Evolutionary conservation across 805 yeast genomes (phyloP).

Genomic region (Maudiozyma barnettii): DNA sequence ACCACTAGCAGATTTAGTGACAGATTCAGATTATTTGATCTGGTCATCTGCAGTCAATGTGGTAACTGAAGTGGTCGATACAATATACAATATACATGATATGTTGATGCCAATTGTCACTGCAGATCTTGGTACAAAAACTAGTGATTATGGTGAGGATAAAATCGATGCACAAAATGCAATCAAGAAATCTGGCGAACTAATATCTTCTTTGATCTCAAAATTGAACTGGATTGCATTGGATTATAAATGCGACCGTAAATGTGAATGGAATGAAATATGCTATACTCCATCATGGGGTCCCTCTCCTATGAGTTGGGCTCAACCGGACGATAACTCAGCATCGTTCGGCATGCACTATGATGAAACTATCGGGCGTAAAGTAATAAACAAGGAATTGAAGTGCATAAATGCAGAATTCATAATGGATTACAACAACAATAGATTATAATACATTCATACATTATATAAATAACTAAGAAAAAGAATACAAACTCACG

Average conservation of each 20-base stretch:
- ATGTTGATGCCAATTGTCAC: constrained; percentile 21
- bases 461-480: neutral
- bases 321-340: constrained; percentile 7
- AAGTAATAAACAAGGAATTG: constrained; percentile 13
- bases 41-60: constrained; percentile 40
- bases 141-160: constrained; percentile 11
- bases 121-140: constrained; percentile 13
- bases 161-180: constrained; percentile 2
- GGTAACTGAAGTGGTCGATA: constrained; percentile 30
- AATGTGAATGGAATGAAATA: constrained; percentile 39
- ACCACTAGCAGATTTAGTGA: constrained; percentile 31
- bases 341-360: constrained; percentile 13
- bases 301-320: constrained; percentile 44
- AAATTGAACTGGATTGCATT: constrained; percentile 34
- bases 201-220: constrained; percentile 17
- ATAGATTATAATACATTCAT: neutral
- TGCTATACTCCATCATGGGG: constrained; percentile 58
- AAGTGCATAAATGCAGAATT: constrained; percentile 14
- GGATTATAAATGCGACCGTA: constrained; percentile 33
- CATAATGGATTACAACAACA: neutral
- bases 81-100: constrained; percentile 31
- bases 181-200: constrained; percentile 8
- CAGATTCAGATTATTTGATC: constrained; percentile 39
- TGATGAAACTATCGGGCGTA: constrained; percentile 12
- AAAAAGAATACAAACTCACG: neutral